Base-by-base conservation (phyloP, 768 basidiomycete species). In the Tulasnella sp. region DNA sequence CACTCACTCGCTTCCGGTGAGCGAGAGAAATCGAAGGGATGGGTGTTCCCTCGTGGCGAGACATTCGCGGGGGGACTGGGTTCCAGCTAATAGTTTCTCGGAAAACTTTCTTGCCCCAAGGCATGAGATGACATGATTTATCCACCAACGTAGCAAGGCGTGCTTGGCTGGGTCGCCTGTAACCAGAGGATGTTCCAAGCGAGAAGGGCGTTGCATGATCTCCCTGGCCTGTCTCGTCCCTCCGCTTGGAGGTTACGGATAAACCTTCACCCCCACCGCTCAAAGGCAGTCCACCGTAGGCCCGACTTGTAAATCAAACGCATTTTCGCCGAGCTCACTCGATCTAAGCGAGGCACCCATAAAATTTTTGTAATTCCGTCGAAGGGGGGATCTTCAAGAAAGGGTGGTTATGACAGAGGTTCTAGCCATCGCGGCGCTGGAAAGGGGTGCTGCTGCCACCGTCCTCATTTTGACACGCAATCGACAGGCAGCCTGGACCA, bases 321-420 rank as follows among this genome's bases (percentile, higher is more conserved):
- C 46, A 48, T 48, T 48, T 61, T 61, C 57, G 57, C 57, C 57
- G 57, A 61, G 57, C 57, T 29, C 57, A 61, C 46, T 48, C 46
- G 46, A 16, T 61, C 57, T 61, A 61, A 61, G 57, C 57, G 57
- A 61, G 23, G 29, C 23, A 40, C 57, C 13, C 23, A 35, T 29
- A n/a, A n/a, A n/a, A 23, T 29, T n/a, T 61, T 61, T 61, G n/a
- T 23, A 61, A 61, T 61, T 13, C 3, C 57, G 29, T 61, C 29
- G 57, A n/a, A 61, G 57, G 23, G 23, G 40, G 40, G 11, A 9
- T 40, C 57, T n/a, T 57, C 55, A 23, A 61, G n/a, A 61, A 13
- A 61, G 57, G 29, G 57, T 18, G 51, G 57, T 3, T 29, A 40
- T 13, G 40, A 40, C 40, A 61, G 57, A 29, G 7, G n/a, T 5